Evolutionary conservation across 225 moss, liverwort and hornwort genomes (phyloP).

Genomic region (Physcomitrium patens): DNA sequence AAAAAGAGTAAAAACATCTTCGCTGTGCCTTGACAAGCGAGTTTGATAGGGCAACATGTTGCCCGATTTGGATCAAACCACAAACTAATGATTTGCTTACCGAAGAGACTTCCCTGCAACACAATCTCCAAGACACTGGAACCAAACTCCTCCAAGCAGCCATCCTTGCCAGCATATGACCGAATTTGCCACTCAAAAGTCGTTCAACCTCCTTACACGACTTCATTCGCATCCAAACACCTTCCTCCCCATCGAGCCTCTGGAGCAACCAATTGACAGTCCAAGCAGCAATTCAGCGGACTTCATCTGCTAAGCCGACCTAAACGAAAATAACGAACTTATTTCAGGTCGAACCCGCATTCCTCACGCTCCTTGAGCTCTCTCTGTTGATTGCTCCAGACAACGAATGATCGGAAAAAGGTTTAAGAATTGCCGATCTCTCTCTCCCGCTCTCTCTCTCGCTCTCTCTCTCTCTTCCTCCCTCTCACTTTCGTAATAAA

Average conservation of each 20-base stretch:
- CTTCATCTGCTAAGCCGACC: not conserved
- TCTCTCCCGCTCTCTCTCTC: too few relatives aligned
- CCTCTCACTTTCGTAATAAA: too few relatives aligned
- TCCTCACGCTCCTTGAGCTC: not conserved
- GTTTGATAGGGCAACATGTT: not conserved
- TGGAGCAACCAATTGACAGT: not conserved
- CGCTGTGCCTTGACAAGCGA: too few relatives aligned
- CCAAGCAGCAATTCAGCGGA: not conserved
- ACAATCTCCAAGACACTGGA: slow-evolving; percentile 39
- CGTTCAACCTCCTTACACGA: not conserved
- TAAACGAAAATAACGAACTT: not conserved
- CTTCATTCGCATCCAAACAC: slow-evolving; percentile 1
- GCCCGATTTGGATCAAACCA: not conserved
- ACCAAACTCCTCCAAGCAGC: slow-evolving; percentile 50
- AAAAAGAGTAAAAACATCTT: not conserved
- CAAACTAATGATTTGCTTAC: slow-evolving; percentile 36
- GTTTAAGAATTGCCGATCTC: too few relatives aligned
- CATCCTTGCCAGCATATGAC: slow-evolving; percentile 26
- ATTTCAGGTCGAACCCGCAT: too few relatives aligned
- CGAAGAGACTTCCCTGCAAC: slow-evolving; percentile 25
- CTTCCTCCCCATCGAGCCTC: not conserved
- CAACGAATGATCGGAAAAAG: too few relatives aligned
- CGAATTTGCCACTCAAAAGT: slow-evolving; percentile 10
- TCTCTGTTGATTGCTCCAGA: not conserved
- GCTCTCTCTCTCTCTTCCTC: too few relatives aligned